Evolutionary conservation across 257 asterid species (phyloP).

Genomic region (Leptodermis oblonga): DNA sequence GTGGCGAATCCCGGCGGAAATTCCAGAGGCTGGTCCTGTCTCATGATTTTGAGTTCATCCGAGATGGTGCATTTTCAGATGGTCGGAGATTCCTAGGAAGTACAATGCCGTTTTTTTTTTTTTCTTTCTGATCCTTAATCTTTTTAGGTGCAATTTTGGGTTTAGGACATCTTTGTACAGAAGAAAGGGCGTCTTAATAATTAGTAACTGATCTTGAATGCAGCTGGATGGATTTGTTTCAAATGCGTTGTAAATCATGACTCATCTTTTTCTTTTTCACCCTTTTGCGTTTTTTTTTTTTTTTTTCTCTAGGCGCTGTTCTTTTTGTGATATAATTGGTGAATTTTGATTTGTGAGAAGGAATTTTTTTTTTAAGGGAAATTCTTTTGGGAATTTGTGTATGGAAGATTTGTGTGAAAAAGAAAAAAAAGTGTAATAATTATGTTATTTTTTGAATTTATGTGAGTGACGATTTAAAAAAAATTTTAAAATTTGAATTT

Average conservation of each 20-base stretch:
- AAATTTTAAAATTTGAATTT: too few species aligned
- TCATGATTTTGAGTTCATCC: too few species aligned
- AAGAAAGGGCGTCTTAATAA: neutral
- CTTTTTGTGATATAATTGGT: too few species aligned
- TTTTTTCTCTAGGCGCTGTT: too few species aligned
- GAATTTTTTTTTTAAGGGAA: too few species aligned
- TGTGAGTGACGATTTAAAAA: too few species aligned
- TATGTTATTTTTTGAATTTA: too few species aligned
- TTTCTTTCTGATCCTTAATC: neutral
- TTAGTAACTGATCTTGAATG: neutral
- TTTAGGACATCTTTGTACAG: neutral
- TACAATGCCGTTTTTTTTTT: neutral
- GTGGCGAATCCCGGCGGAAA: slow-evolving; percentile 29
- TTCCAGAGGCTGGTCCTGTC: neutral
- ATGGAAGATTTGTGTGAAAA: too few species aligned
- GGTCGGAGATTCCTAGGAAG: neutral
- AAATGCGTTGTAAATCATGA: neutral
- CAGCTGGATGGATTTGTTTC: neutral
- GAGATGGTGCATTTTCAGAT: too few species aligned
- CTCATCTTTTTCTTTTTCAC: neutral
- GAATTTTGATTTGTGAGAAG: too few species aligned
- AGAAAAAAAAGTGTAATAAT: too few species aligned
- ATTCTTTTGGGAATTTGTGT: too few species aligned
- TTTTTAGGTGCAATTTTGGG: neutral
- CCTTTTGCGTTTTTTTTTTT: neutral